Base-by-base conservation (phyloP, 1,139 yeast species). In the Candida anutae region DNA sequence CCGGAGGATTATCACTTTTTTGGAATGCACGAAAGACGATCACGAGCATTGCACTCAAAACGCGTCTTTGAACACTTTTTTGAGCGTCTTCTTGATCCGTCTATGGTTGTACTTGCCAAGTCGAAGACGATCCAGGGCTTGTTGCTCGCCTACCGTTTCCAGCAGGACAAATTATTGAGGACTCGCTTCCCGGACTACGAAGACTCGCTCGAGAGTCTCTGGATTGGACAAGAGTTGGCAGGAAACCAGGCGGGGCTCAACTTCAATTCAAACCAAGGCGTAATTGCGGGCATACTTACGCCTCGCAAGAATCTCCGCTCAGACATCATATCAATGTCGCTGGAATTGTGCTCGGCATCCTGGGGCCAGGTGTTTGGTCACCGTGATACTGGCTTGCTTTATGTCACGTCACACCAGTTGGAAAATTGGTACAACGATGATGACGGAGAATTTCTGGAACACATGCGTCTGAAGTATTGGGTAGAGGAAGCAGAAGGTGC, bases 261-360 rank as follows among this genome's bases (percentile, higher is more conserved):
- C 23, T 56, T 62, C 35, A 56, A 58, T 31, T 25, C 25, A 3
- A 35, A 39, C 19, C 48, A 36, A 33, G 64, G 60, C 0, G 55
- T 51, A 3, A 45, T 54, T 4, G 50, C 49, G 1, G 68, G 69
- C 2, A 39, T 56, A 1, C 35, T 46, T n/a, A 59, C 66, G 0
- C 67, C 66, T 1, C 26, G 33, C 4, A 36, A 37, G 18, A 50
- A 51, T 24, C 17, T 34, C 3, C 43, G 53, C 13, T 36, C 26
- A n/a, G 33, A 42, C 3, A 26, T 33, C 4, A 39, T 46, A 3
- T 46, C 51, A 1, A 27, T 38, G 11, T 43, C 65, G 1, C 42
- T 42, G 5, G 68, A 62, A 33, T 34, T 61, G 4, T 62, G 69
- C 34, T 58, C 66, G 5, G 36, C 62, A 6, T 58, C 67, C 4